Evolutionary conservation across 768 basidiomycete species (phyloP), one percentile per base, ranked within the genome.

Genomic region (Gyrodon lividus): DNA sequence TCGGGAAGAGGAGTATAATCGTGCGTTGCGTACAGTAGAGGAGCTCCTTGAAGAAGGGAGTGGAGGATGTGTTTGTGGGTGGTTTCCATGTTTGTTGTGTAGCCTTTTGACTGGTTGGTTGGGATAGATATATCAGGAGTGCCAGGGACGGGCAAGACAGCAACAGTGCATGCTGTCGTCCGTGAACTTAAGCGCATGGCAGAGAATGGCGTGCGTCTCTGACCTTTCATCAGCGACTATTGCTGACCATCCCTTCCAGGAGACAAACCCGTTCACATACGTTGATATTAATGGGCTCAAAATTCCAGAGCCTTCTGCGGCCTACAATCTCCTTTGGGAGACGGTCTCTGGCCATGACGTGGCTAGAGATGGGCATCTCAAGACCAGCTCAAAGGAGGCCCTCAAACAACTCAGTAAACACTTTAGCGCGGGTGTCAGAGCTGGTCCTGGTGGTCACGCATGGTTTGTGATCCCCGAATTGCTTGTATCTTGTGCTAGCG

Each of bases 91-190:
- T 31, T 43, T 10, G 7, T 30, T 38, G 34, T 33, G 0, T 13
- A 33, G 13, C 5, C 17, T 48, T 55, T 40, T 56, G 22, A 58
- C 45, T 48, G 13, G 24, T 47, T 13, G 9, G 7, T 5, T 14
- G 6, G 23, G 52, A 13, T 48, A 98, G 95, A 98, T 69, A 97
- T 98, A 43, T 94, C 95, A 6, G 96, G 97, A 8, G 93, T 98
- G 6, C 97, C 96, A n/a, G 96, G 97, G 6, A 98, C 96, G 2
- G 96, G 97, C 8, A 99, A 98, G 72, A 99, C 97, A 0, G 97
- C 97, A 0, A 98, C 97, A 0, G 94, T 98, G 0, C 95, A 98
- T 60, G 89, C 89, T 1, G 87, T 97, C 22, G 82, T 98, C 28
- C 80, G 90, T 33, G 91, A 96, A 64, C 76, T 98, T 10, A 94